phyloP scores from a whole-genome alignment of 352 stramenopile species.

The Pythium pyrilobum region DNA sequence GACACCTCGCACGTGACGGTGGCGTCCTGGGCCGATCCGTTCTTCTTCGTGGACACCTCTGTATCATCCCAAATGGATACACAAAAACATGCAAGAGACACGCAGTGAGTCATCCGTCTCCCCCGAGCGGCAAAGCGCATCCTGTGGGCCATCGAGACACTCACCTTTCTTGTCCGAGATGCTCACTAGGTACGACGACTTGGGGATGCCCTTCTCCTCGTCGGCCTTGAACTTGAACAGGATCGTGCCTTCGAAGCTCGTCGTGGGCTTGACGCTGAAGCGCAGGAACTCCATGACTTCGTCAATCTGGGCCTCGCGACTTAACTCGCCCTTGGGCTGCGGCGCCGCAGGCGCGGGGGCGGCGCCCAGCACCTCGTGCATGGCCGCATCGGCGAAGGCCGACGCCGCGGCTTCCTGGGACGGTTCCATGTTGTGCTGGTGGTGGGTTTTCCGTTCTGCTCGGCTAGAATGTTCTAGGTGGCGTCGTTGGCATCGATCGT shows the following conservation, averaged over 20 bases:
- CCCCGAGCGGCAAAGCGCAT: not conserved
- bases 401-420: conserved; percentile 6
- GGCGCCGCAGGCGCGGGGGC: not conserved
- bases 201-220: conserved; percentile 25
- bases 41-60: conserved; percentile 58
- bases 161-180: conserved; percentile 38
- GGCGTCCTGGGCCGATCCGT: conserved; percentile 30
- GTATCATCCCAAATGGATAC: not conserved
- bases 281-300: conserved; percentile 86
- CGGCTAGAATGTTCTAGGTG: conserved; percentile 5
- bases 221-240: conserved; percentile 77
- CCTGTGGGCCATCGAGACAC: not conserved
- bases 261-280: conserved; percentile 73
- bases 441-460: not conserved
- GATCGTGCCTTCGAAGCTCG: conserved; percentile 73
- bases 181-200: conserved; percentile 66
- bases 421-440: conserved; percentile 2
- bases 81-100: conserved; percentile 6
- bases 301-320: conserved; percentile 72
- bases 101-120: not conserved
- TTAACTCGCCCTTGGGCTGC: not conserved
- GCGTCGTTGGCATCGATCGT: conserved; percentile 7
- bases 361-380: conserved; percentile 1
- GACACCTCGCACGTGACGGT: conserved; percentile 69
- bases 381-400: conserved; percentile 2